phyloP scores from a whole-genome alignment of 805 yeast species.

The Candida qinlingensis region DNA sequence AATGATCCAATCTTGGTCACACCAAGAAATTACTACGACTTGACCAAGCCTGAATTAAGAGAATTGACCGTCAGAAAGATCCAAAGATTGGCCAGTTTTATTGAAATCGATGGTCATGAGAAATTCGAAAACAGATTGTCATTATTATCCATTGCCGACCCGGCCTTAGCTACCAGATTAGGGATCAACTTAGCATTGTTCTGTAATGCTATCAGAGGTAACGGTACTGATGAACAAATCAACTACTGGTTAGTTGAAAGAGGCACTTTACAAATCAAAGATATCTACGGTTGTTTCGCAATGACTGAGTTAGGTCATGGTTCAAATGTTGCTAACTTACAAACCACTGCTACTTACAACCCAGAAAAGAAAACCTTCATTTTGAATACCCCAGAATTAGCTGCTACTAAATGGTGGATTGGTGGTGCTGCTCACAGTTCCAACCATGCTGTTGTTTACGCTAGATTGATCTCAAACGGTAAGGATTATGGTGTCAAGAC shows the following conservation, averaged over 20 bases:
- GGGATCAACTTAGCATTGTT: slow-evolving; percentile 89
- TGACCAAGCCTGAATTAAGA: slow-evolving; percentile 50
- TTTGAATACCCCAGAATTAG: slow-evolving; percentile 81
- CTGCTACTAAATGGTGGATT: slow-evolving; percentile 98
- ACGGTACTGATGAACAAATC: slow-evolving; percentile 81
- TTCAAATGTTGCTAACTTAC: slow-evolving; percentile 87
- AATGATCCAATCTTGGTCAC: slow-evolving; percentile 62
- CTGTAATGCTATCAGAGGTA: slow-evolving; percentile 74
- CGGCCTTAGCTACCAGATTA: slow-evolving; percentile 72
- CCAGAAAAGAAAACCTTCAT: slow-evolving; percentile 57
- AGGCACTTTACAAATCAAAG: slow-evolving; percentile 55
- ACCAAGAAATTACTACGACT: slow-evolving; percentile 51
- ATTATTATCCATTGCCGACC: slow-evolving; percentile 63
- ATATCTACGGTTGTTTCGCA: slow-evolving; percentile 75
- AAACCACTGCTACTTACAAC: slow-evolving; percentile 86
- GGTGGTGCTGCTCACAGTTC: slow-evolving; percentile 97
- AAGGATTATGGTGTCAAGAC: slow-evolving; percentile 91
- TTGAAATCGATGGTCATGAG: slow-evolving; percentile 38
- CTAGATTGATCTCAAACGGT: slow-evolving; percentile 74
- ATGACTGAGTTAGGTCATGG: slow-evolving; percentile 95
- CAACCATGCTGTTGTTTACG: slow-evolving; percentile 80
- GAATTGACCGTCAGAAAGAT: slow-evolving; percentile 57
- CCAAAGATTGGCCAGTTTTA: slow-evolving; percentile 53
- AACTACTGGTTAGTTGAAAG: slow-evolving; percentile 75
- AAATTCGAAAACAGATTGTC: slow-evolving; percentile 55